These are phyloP conservation scores for Acrocalymma vagum DNA, from an alignment of 2,329 filamentous ascomycete species.

Conservation along the genomic window DNA sequence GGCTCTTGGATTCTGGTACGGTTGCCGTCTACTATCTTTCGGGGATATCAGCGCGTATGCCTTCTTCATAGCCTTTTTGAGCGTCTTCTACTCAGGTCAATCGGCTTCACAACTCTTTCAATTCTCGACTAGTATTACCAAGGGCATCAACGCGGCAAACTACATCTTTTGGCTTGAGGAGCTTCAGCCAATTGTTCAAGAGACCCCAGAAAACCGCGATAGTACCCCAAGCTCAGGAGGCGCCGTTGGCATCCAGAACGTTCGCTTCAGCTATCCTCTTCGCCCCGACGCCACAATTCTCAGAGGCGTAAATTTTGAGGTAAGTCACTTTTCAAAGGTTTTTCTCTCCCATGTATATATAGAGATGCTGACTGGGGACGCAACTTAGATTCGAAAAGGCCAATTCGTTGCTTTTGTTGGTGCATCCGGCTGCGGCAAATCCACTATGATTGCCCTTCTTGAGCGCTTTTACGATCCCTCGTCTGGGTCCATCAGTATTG, in stretches of 20 bases:
- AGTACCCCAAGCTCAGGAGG: conserved; percentile 6
- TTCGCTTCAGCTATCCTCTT: conserved; percentile 9
- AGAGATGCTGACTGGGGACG: conserved; percentile 61
- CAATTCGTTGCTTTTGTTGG: conserved; percentile 71
- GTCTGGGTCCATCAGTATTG: conserved; percentile 81
- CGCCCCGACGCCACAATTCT: conserved; percentile 4
- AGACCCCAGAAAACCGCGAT: conserved; percentile 25
- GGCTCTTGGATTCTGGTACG: conserved; percentile 84
- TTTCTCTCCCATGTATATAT: background rate
- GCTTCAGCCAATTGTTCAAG: conserved; percentile 41
- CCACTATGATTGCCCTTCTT: conserved; percentile 85
- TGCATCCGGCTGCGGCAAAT: conserved; percentile 89
- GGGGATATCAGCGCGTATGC: conserved; percentile 74
- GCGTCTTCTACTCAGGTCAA: conserved; percentile 87
- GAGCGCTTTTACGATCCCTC: conserved; percentile 85
- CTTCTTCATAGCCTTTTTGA: conserved; percentile 88
- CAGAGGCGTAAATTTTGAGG: conserved; percentile 8
- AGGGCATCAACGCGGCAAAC: conserved; percentile 81
- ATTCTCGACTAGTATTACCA: conserved; percentile 94
- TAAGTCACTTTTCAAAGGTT: conserved; percentile 8
- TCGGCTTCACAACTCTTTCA: conserved; percentile 89
- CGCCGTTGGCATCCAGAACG: conserved; percentile 10
- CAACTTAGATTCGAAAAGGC: conserved; percentile 62
- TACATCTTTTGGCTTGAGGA: conserved; percentile 52
- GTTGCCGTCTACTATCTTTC: conserved; percentile 27